Evolutionary conservation across 495 filamentous ascomycete species (phyloP).

Genomic region (Rhypophila decipiens): DNA sequence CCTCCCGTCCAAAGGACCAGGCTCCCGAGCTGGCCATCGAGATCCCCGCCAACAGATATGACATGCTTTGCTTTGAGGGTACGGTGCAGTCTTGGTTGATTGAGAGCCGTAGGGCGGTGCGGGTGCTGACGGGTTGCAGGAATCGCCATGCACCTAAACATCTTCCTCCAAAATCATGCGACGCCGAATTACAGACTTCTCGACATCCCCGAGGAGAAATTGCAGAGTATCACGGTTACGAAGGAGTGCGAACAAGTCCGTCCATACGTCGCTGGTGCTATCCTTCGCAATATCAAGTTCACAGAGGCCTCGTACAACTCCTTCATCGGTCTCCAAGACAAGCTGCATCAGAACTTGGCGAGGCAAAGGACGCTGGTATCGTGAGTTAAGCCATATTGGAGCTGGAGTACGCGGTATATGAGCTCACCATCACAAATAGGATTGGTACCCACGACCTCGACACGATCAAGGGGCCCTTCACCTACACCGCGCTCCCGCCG

Average conservation of each 20-base stretch:
- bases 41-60: slow-evolving; percentile 97
- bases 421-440: too few species aligned
- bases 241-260: slow-evolving; percentile 75
- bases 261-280: slow-evolving; percentile 78
- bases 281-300: slow-evolving; percentile 87
- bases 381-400: slow-evolving; percentile 17
- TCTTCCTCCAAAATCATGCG: slow-evolving; percentile 71
- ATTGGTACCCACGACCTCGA: slow-evolving; percentile 98
- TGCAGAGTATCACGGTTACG: slow-evolving; percentile 72
- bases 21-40: slow-evolving; percentile 95
- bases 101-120: too few species aligned
- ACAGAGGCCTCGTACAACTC: slow-evolving; percentile 86
- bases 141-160: slow-evolving; percentile 89
- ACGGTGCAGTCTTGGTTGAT: background rate
- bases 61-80: slow-evolving; percentile 95
- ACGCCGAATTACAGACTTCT: slow-evolving; percentile 74
- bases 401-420: too few species aligned
- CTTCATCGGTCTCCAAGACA: slow-evolving; percentile 97
- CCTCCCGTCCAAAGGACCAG: slow-evolving; percentile 66
- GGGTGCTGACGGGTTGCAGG: too few species aligned
- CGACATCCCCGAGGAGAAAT: slow-evolving; percentile 62
- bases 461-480: slow-evolving; percentile 89
- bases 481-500: slow-evolving; percentile 88
- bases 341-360: slow-evolving; percentile 94
- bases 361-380: slow-evolving; percentile 87